Conservation (phyloP, 768 basidiomycete genomes). For the Lentinula detonsa region DNA sequence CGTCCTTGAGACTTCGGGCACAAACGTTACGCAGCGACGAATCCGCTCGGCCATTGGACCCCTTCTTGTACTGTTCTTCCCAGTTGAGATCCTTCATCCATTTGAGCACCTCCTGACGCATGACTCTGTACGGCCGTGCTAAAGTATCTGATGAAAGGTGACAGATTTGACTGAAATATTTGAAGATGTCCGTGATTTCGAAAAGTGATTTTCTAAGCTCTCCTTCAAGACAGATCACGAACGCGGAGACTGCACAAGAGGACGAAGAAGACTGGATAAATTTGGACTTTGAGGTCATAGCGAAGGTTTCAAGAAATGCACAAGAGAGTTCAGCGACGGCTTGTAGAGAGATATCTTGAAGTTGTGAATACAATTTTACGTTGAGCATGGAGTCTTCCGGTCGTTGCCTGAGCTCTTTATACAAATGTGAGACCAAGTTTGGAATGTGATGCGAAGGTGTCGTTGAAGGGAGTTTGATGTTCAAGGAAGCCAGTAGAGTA, state of each 20-base stretch:
- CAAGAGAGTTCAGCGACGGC: not conserved
- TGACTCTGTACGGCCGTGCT: not conserved
- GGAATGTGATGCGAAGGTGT: not conserved
- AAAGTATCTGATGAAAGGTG: not conserved
- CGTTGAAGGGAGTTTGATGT: not conserved
- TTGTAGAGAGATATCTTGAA: not conserved
- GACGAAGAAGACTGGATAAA: not conserved
- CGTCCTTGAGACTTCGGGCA: not conserved
- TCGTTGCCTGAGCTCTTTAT: not conserved
- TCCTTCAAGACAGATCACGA: not conserved
- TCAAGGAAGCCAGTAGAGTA: not conserved
- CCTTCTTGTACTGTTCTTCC: not conserved
- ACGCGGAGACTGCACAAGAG: not conserved
- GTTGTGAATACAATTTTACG: not conserved
- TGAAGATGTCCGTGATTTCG: not conserved
- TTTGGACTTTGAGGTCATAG: not conserved
- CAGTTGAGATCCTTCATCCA: not conserved
- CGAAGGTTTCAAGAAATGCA: not conserved
- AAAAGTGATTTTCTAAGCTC: not conserved
- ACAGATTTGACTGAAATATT: not conserved
- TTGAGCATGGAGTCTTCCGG: not conserved
- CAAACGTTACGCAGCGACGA: not conserved
- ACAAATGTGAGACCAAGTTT: not conserved
- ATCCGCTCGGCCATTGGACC: not conserved
- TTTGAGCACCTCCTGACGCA: not conserved